Conservation (phyloP, 768 basidiomycete species). For the Collybiopsis luxurians region DNA sequence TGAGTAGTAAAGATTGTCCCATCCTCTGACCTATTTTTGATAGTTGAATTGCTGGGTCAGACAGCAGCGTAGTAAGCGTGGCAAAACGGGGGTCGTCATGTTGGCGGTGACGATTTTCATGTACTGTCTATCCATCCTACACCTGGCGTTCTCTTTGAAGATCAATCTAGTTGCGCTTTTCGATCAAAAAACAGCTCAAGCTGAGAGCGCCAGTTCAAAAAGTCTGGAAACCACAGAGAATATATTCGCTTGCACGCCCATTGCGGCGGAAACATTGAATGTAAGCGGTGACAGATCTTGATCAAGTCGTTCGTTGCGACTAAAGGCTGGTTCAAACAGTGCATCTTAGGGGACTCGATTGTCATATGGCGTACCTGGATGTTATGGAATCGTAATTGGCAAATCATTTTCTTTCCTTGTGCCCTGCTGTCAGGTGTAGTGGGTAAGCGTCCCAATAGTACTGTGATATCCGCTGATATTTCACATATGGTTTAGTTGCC, state of each 20-base stretch:
- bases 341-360: background rate
- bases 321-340: background rate
- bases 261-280: constrained; percentile 2
- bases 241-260: background rate
- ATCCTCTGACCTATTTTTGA: background rate
- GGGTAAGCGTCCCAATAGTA: background rate
- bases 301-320: background rate
- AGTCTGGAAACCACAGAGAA: background rate
- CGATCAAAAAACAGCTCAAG: background rate
- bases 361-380: constrained; percentile 3
- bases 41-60: background rate
- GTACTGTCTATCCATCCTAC: constrained; percentile 7
- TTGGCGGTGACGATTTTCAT: constrained; percentile 1
- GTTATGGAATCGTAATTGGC: background rate
- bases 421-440: background rate
- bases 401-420: background rate
- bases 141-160: constrained; percentile 5
- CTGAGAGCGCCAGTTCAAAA: background rate
- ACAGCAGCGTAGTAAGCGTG: too few relatives aligned
- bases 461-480: background rate
- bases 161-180: constrained; percentile 1
- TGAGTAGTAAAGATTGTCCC: background rate
- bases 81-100: background rate
- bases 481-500: background rate
- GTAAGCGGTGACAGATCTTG: background rate